Percentiles rank a stretch among this genome's conserved stretches.
Evolutionary conservation across 495 filamentous ascomycete genomes (phyloP).

Genomic region (Tuber indicum): DNA sequence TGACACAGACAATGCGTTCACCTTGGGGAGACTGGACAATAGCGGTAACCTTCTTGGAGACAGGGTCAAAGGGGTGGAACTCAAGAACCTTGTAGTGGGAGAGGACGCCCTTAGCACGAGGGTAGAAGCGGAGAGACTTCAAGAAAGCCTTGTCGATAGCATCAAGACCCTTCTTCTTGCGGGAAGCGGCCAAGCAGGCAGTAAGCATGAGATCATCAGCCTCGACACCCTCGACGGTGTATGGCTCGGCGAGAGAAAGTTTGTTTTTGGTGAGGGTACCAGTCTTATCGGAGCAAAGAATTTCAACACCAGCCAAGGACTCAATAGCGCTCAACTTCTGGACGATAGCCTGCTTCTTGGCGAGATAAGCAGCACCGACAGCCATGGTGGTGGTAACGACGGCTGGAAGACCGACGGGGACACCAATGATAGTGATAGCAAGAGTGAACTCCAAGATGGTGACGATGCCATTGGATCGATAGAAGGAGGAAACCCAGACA

Average conservation of each 20-base stretch:
- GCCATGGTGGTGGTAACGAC: conserved; percentile 96
- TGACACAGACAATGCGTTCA: conserved; percentile 76
- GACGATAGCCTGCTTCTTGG: conserved; percentile 92
- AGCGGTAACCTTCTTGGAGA: conserved; percentile 86
- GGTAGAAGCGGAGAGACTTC: conserved; percentile 72
- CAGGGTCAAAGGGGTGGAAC: conserved; percentile 85
- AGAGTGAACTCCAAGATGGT: conserved; percentile 75
- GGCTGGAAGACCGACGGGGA: conserved; percentile 90
- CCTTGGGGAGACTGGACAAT: conserved; percentile 74
- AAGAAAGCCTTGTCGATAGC: conserved; percentile 92
- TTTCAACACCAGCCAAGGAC: conserved; percentile 89
- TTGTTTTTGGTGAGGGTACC: conserved; percentile 92
- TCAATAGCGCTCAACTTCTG: conserved; percentile 95
- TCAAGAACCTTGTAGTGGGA: conserved; percentile 69
- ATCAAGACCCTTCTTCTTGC: conserved; percentile 92
- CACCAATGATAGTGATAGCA: conserved; percentile 85
- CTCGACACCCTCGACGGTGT: conserved; percentile 69
- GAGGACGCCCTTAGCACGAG: conserved; percentile 66
- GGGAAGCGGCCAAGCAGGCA: conserved; percentile 81
- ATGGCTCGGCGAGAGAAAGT: conserved; percentile 77
- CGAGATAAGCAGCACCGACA: conserved; percentile 88
- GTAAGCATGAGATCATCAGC: conserved; percentile 82
- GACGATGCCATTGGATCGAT: conserved; percentile 70
- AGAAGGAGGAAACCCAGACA: conserved; percentile 82
- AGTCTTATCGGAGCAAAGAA: conserved; percentile 96